Evolutionary conservation across 2,329 filamentous ascomycete species (phyloP).

Genomic region (Lachnellula hyalina): DNA sequence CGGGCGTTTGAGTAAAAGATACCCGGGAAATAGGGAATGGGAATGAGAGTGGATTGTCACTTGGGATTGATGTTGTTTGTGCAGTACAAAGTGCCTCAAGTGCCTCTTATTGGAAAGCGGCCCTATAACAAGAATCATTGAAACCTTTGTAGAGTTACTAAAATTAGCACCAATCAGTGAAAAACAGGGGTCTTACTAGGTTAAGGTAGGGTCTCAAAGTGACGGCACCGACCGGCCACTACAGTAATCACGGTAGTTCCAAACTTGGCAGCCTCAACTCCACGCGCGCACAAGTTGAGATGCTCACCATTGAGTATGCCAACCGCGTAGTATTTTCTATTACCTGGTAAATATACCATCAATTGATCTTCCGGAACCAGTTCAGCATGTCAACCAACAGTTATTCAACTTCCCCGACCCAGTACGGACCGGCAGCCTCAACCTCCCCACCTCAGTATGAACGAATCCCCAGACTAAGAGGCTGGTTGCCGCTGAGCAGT

Average conservation of each 20-base stretch:
- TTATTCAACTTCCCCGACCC: slow-evolving; percentile 14
- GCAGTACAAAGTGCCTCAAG: too few relatives aligned
- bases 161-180: too few relatives aligned
- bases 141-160: too few relatives aligned
- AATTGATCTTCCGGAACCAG: neutral
- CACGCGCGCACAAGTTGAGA: neutral
- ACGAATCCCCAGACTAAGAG: slow-evolving; percentile 20
- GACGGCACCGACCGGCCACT: neutral
- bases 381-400: slow-evolving; percentile 11
- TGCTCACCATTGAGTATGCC: neutral
- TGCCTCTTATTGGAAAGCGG: too few relatives aligned
- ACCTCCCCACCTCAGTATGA: slow-evolving; percentile 20
- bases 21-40: slow-evolving; percentile 10
- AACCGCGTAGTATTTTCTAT: neutral
- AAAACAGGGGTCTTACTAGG: too few relatives aligned
- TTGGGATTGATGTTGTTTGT: neutral
- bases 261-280: neutral
- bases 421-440: slow-evolving; percentile 8
- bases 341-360: neutral
- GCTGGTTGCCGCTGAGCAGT: slow-evolving; percentile 23
- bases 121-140: too few relatives aligned
- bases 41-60: neutral
- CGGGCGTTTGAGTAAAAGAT: slow-evolving; percentile 10
- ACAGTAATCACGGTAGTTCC: neutral
- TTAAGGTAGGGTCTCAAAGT: neutral